A percentile compares a stretch with the other conserved stretches of the same genome.
Conservation (phyloP, 2,329 filamentous ascomycete species). For the Tolypocladium cylindrosporum region DNA sequence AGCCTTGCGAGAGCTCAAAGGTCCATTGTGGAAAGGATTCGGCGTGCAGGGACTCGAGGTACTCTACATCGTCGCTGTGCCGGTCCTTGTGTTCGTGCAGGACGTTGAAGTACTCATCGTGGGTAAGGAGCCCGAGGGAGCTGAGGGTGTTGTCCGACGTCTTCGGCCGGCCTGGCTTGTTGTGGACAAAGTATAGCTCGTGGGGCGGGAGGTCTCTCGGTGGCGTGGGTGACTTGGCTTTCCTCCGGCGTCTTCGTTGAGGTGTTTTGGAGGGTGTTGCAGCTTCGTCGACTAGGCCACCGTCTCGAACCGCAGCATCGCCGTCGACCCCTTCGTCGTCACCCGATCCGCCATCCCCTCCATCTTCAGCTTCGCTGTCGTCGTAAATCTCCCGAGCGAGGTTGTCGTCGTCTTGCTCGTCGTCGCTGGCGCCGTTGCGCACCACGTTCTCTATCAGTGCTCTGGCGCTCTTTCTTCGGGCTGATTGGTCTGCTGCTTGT, state of each 20-base stretch:
- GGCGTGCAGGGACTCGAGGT: constrained; percentile 64
- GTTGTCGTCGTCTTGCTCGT: constrained; percentile 40
- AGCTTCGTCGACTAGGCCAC: constrained; percentile 18
- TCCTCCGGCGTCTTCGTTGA: constrained; percentile 13
- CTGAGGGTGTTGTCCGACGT: constrained; percentile 81
- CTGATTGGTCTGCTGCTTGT: constrained; percentile 72
- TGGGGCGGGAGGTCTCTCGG: constrained; percentile 75
- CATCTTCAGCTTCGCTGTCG: constrained; percentile 64
- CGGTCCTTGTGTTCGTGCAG: constrained; percentile 55
- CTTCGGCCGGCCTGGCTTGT: constrained; percentile 68
- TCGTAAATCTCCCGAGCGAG: constrained; percentile 25
- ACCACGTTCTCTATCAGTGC: constrained; percentile 64
- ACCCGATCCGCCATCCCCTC: constrained; percentile 27
- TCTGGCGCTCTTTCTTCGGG: constrained; percentile 73
- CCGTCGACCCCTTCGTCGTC: constrained; percentile 40
- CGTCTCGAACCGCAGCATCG: constrained; percentile 14
- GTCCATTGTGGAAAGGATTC: constrained; percentile 84
- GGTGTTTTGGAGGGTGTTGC: constrained; percentile 34
- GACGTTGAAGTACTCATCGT: constrained; percentile 78
- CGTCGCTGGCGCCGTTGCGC: constrained; percentile 54
- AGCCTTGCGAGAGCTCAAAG: constrained; percentile 80
- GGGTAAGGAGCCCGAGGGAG: constrained; percentile 66
- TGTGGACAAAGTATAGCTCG: constrained; percentile 90
- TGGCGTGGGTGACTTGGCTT: constrained; percentile 59
- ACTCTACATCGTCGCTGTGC: constrained; percentile 59